Evolutionary conservation across 805 yeast species (phyloP), one percentile per base, ranked within the genome.

Genomic region (Suhomyces kilbournensis): DNA sequence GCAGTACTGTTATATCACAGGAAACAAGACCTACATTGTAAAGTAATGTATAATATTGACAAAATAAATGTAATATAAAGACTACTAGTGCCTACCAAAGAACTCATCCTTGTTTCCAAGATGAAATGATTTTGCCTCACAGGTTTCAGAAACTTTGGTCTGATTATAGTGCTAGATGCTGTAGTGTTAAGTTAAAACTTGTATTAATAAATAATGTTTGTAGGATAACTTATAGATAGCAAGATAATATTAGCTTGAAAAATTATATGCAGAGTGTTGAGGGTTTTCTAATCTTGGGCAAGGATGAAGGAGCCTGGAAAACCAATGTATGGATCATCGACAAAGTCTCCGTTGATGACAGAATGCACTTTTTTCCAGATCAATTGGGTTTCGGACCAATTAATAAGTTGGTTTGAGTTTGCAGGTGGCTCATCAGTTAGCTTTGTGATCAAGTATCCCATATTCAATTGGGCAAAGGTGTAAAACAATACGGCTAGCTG

Each of bases 401-500:
- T 60, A 5, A 68, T 56, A 23, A 71, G 58, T 26, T 64, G 56
- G 25, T 61, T 64, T 12, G 53, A 46, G 14, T 53, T 52, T 5
- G 56, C 44, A 4, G 74, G 74, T 1, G 74, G 71, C 3, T 81
- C 78, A 50, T 79, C 83, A 1, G 83, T 69, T 14, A 83, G 68
- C 59, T 80, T 80, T 5, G 86, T 78, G 42, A 82, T 62, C 38
- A 83, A 64, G 57, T 79, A 80, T 1, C 84, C 86, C 19, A 79
- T 70, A 26, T 79, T 74, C 2, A 81, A 74, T 60, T 81, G 79
- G 2, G 84, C 85, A 44, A 82, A 63, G 14, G 82, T 81, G 55
- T 79, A 79, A 19, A 77, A 67, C 12, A 81, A 58, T 20, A 80
- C 69, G 0, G 84, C 78, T 3, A 78, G 58, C 57, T 72, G 72